Base-by-base conservation (phyloP, 257 asterid species). In the Plantago elongata region DNA sequence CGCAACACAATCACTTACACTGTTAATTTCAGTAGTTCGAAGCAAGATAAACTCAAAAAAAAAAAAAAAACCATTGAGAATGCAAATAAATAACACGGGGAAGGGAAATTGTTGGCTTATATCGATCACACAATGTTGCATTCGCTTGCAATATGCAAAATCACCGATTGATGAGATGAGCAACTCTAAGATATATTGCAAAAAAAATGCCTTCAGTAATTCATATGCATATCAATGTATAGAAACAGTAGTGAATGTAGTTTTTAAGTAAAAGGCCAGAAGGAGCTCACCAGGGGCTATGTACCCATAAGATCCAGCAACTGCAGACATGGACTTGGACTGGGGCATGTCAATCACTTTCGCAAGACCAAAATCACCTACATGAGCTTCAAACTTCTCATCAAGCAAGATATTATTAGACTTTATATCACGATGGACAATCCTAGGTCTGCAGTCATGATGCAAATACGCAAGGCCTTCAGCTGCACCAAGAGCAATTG, bases 341-440 rank as follows among this genome's bases (percentile, higher is more conserved):
- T 84, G 94, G 38, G 98, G 98, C 98, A 91, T 88, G 66, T 91
- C 98, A 17, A 91, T 83, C 63, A 91, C 98, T 70, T 91, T 91
- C 0, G 98, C 98, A 75, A 91, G 75, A 62, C 98, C 98, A 44
- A 91, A 91, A 81, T 91, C 98, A 44, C 96, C 98, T 50, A 91
- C 98, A 46, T 84, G 98, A 43, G 98, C 98, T 70, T 91, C 98
- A 62, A 85, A 91, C 75, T 85, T 91, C 54, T 88, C 90, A 43
- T 91, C 96, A 2, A 91, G 86, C 64, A 91, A 72, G 66, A 91
- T 91, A 61, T 91, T 91, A 46, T 82, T 91, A 1, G 98, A 88
- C 75, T 91, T 91, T 18, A 91, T 88, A 64, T 91, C 98, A 0
- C 98, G 91, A 66, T 91, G 98, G 15, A 91, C 74, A 56, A 91